A percentile compares a stretch with the other conserved stretches of the same genome.
Evolutionary conservation across 768 basidiomycete species (phyloP).

Genomic region (Macrolepiota albuminosa): DNA sequence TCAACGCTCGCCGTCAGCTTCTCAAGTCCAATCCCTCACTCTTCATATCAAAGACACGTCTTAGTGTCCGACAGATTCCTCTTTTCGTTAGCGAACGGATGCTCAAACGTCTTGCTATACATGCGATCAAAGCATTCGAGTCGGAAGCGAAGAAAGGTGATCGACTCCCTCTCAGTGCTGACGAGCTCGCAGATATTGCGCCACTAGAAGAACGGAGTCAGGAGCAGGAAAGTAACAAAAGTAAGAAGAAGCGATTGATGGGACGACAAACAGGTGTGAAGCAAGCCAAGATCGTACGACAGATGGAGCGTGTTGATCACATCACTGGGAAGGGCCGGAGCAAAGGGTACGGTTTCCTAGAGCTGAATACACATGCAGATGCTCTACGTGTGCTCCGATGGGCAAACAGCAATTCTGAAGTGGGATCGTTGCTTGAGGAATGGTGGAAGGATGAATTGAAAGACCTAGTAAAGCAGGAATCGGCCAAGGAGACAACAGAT

Average conservation of each 20-base stretch:
- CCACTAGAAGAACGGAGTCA: background rate
- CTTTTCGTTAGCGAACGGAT: conserved; percentile 85
- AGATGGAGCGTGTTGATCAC: conserved; percentile 84
- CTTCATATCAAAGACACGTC: conserved; percentile 90
- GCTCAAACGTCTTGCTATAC: conserved; percentile 81
- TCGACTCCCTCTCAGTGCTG: conserved; percentile 58
- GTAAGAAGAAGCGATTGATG: conserved; percentile 22
- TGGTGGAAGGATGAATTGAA: conserved; percentile 86
- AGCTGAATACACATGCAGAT: conserved; percentile 84
- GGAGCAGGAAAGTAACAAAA: conserved; percentile 23
- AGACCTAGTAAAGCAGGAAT: conserved; percentile 54
- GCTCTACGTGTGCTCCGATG: conserved; percentile 88
- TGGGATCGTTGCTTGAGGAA: conserved; percentile 57
- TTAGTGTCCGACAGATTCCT: conserved; percentile 91
- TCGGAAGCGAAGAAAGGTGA: conserved; percentile 62
- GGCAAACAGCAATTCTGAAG: conserved; percentile 85
- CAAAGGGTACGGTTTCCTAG: conserved; percentile 95
- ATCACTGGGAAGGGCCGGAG: conserved; percentile 83
- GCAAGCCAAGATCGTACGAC: conserved; percentile 91
- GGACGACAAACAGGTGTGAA: conserved; percentile 50
- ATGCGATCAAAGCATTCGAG: conserved; percentile 78
- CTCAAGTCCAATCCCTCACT: conserved; percentile 90
- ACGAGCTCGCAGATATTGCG: conserved; percentile 60
- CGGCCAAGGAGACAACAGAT: conserved; percentile 37
- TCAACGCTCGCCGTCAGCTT: conserved; percentile 77